Evolutionary conservation across 2,329 filamentous ascomycete species (phyloP), one percentile per base, ranked within the genome.

Genomic region (Aureobasidium vineae): DNA sequence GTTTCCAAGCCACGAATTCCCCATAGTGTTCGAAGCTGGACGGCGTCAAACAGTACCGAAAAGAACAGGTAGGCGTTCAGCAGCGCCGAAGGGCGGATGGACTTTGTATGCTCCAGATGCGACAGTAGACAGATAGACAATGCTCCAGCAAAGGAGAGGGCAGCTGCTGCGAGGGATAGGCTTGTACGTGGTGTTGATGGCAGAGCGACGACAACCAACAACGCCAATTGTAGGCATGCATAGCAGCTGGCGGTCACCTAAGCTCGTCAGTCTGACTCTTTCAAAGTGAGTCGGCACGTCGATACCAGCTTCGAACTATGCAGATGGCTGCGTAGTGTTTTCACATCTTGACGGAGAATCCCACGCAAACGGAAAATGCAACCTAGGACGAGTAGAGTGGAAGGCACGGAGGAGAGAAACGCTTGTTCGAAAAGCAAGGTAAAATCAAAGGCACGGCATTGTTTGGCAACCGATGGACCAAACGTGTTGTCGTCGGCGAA

Each of bases 391-490:
- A 57, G 36, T 23, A 57, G 5, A 40, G 43, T 10, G 2, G 53
- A 57, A 10, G 53, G 53, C 13, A 41, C 36, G 19, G 43, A 21
- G 10, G 53, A 57, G 1, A 57, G 36, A 11, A 57, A 57, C 3
- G 53, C 36, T 28, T 57, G 53, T 41, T 57, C 53, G 16, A 57
- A 57, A 19, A 41, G 36, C 6, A 57, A 10, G 23, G 53, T 57
- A 19, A 57, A 57, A 28, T 57, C 53, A 57, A 57, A 43, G 7
- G 33, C 53, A 43, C 53, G 53, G 19, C 53, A 57, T 40, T 28
- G 53, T 36, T 26, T 54, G n/a, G 13, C 31, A 23, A 54, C 16
- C 10, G 31, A 21, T 6, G 52, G 52, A 16, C 52, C 52, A 54
- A 54, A 54, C 1, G 31, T 21, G 8, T 54, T 54, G n/a, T 54